Percentiles rank a stretch among this genome's conserved stretches.
Conservation (phyloP, 345 rosid species). For the Arabidopsis arenosa region DNA sequence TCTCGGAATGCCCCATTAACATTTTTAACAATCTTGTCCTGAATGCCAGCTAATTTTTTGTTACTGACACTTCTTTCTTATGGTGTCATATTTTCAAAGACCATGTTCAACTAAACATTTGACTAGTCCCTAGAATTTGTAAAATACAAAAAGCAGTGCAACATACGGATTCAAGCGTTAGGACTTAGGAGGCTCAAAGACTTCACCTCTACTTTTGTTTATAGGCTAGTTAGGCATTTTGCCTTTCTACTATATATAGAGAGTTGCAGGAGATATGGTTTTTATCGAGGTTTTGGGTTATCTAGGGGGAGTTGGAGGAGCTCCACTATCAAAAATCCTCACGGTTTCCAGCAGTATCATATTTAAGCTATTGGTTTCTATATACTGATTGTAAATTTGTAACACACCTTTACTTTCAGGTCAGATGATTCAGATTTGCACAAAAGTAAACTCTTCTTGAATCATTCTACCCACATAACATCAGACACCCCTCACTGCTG, state of each 20-base stretch:
- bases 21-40: neutral
- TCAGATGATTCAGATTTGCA: conserved; percentile 10
- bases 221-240: neutral
- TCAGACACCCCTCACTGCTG: neutral
- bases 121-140: neutral
- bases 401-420: conserved; percentile 8
- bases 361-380: neutral
- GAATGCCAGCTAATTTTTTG: neutral
- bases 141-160: neutral
- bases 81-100: neutral
- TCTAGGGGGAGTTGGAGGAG: neutral
- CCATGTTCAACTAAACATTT: neutral
- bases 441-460: neutral
- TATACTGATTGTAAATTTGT: conserved; percentile 4
- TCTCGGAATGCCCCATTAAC: conserved; percentile 68
- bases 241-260: neutral
- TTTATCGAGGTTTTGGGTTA: neutral
- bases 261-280: neutral
- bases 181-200: neutral
- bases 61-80: neutral
- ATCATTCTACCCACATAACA: neutral
- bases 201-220: neutral
- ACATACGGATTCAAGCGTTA: neutral
- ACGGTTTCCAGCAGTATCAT: no score
- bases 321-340: neutral